A percentile compares a stretch with the other conserved stretches of the same genome.
phyloP scores from a whole-genome alignment of 768 basidiomycete genomes.

The Macrocybe gigantea region DNA sequence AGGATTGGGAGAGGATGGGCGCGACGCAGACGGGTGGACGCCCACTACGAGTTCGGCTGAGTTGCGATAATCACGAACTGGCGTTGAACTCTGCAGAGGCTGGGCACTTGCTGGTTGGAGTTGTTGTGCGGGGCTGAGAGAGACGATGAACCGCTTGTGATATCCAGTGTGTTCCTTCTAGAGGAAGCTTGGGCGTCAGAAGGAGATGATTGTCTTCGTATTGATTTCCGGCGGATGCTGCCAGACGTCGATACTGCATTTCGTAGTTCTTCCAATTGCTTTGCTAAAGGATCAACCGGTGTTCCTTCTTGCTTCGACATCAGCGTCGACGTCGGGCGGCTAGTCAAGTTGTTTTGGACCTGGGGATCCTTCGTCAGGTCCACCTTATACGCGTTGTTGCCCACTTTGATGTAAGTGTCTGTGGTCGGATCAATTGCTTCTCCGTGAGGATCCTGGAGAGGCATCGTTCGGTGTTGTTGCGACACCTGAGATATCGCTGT shows the following conservation, averaged over 20 bases:
- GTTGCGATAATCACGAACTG: conserved; percentile 59
- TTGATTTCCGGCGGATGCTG: conserved; percentile 40
- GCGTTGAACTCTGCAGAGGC: conserved; percentile 21
- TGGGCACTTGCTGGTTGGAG: conserved; percentile 13
- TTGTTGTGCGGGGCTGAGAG: conserved; percentile 29
- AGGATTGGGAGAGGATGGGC: conserved; percentile 68
- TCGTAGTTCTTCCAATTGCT: conserved; percentile 58
- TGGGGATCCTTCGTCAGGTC: conserved; percentile 67
- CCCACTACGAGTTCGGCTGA: conserved; percentile 81
- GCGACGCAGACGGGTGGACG: conserved; percentile 61
- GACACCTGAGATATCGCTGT: conserved; percentile 12
- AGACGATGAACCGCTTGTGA: conserved; percentile 17
- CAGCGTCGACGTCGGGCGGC: conserved; percentile 16
- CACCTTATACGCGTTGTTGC: conserved; percentile 59
- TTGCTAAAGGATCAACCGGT: conserved; percentile 56
- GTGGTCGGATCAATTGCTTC: conserved; percentile 62
- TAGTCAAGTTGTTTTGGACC: conserved; percentile 24
- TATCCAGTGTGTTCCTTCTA: conserved; percentile 18
- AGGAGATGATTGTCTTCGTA: conserved; percentile 22
- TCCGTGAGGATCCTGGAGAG: conserved; percentile 43
- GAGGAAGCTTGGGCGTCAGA: conserved; percentile 15
- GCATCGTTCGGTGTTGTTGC: conserved; percentile 15
- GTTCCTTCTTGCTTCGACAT: conserved; percentile 24
- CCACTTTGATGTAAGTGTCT: conserved; percentile 67
- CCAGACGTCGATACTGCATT: conserved; percentile 39